Evolutionary conservation across 352 stramenopile genomes (phyloP).

Genomic region (Blastocystis sp.): DNA sequence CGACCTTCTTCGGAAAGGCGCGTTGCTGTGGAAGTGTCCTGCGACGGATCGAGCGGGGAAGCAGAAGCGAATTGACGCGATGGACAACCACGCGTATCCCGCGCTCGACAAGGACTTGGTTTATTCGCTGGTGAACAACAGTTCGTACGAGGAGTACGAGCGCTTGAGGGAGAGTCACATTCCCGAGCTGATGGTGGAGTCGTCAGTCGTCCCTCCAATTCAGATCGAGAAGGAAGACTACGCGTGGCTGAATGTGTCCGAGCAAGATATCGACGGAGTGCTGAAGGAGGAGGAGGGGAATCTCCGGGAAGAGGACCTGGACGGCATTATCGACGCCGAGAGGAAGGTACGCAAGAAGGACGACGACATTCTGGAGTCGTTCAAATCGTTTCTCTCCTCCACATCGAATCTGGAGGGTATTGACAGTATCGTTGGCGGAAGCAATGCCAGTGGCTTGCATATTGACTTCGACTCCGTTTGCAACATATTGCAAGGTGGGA

Average conservation of each 20-base stretch:
- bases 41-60: background rate
- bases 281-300: conserved; percentile 15
- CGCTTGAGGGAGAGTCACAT: background rate
- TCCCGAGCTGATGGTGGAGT: background rate
- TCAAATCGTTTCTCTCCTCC: conserved; percentile 34
- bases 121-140: background rate
- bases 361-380: conserved; percentile 24
- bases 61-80: background rate
- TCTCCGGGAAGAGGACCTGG: conserved; percentile 45
- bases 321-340: conserved; percentile 22
- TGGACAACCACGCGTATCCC: background rate
- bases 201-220: background rate
- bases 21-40: conserved; percentile 20
- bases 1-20: background rate
- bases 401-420: conserved; percentile 53
- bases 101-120: background rate
- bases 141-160: background rate
- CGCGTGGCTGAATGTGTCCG: background rate
- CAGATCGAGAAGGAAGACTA: background rate
- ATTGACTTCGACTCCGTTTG: conserved; percentile 33
- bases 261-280: background rate
- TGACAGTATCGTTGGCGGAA: background rate
- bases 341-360: background rate
- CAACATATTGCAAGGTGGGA: conserved; percentile 22
- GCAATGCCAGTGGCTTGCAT: background rate